Percentiles rank a stretch among this genome's conserved stretches.
Evolutionary conservation across 179 eudicot genomes (phyloP).

Genomic region (Sideroxylon spinosum): DNA sequence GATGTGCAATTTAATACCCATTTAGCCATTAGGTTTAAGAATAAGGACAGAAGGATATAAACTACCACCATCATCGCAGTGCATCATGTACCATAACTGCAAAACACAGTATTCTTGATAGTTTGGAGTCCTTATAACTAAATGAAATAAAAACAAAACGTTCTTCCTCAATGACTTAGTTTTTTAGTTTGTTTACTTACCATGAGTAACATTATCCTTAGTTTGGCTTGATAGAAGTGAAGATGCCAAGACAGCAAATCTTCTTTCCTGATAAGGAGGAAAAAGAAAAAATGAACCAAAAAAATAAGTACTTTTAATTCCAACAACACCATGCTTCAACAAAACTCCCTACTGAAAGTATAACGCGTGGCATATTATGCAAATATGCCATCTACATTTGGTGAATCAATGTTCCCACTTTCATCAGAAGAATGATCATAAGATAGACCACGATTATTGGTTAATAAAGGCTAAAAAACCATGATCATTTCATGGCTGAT

Average conservation of each 20-base stretch:
- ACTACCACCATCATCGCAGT: not conserved
- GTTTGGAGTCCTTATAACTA: not conserved
- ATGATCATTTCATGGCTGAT: not conserved
- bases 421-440: not conserved
- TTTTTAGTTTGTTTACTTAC: slow-evolving; percentile 39
- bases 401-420: not conserved
- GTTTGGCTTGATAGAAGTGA: slow-evolving; percentile 96
- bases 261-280: slow-evolving; percentile 59
- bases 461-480: not conserved
- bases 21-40: not conserved
- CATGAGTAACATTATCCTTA: slow-evolving; percentile 90
- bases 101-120: not conserved
- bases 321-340: slow-evolving; percentile 13
- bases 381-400: not conserved
- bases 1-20: not conserved
- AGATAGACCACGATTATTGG: not conserved
- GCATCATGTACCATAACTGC: not conserved
- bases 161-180: not conserved
- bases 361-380: not conserved
- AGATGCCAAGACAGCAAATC: slow-evolving; percentile 70
- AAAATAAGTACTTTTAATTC: slow-evolving; percentile 11
- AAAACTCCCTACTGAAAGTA: not conserved
- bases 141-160: not conserved
- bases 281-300: not conserved
- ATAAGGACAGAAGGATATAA: not conserved